Evolutionary conservation across 2,329 filamentous ascomycete species (phyloP), one percentile per base, ranked within the genome.

Genomic region (Raffaelea deltoideospora): DNA sequence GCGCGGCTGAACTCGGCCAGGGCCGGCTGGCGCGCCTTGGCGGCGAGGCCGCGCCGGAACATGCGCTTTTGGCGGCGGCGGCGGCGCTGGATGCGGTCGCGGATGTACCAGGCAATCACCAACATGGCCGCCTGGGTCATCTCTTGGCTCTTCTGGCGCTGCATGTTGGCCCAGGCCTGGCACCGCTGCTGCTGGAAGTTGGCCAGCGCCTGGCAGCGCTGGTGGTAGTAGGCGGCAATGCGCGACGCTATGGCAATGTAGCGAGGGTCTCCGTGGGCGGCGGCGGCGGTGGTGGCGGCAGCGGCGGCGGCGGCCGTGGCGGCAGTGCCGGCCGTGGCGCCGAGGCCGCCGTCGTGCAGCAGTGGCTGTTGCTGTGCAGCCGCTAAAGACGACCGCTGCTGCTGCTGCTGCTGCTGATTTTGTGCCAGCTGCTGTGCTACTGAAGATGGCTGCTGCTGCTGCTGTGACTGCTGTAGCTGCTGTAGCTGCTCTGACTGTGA

Each of bases 121-220:
- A 66, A 48, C 58, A 64, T 65, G 39, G 63, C 60, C 1, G 62
- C 62, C 43, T 63, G 61, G 52, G 59, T 63, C 54, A 61, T 61
- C 42, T 65, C 62, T 48, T 64, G 61, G 43, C 59, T 63, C 46
- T 61, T 59, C 44, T 63, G 59, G 30, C 60, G 56, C 47, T 65
- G 60, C 47, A 58, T 52, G 43, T 50, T 57, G 38, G 61, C 62
- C 63, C 62, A 65, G 7, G 58, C 58, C 50, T 64, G 60, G 45
- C 62, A 65, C 31, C 58, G 52, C 50, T 64, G 62, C 42, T 64
- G 61, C 48, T 65, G 63, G 42, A 55, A 61, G 47, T 59, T 59
- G 44, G 61, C 54, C 19, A 64, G 55, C 37, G 62, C 62, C 45
- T 63, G 60, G 46, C 57, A 63, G 15, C 63, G 56, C 47, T 65